A percentile compares a stretch with the other conserved stretches of the same genome.
Conservation (phyloP, 148 eudicot genomes). For the Silene conica region DNA sequence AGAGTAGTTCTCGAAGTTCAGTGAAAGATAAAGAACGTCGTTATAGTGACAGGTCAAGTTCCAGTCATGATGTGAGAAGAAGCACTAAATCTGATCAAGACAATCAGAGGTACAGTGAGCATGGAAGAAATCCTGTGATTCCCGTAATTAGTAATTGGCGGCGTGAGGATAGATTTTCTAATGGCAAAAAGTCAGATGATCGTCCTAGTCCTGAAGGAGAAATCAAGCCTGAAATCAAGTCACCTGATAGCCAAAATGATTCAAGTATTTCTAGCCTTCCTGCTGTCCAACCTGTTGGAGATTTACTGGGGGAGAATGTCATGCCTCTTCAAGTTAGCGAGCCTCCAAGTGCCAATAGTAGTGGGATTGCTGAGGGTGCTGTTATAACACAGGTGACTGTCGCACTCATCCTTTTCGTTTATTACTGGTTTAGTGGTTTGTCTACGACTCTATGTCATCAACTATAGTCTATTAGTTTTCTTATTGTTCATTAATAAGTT, state of each 20-base stretch:
- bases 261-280: conserved; percentile 55
- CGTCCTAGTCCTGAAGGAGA: conserved; percentile 53
- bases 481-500: neutral
- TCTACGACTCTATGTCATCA: neutral
- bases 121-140: conserved; percentile 51
- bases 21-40: conserved; percentile 66
- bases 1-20: conserved; percentile 73
- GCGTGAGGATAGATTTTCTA: conserved; percentile 83
- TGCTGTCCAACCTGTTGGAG: conserved; percentile 66
- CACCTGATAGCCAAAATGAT: conserved; percentile 68
- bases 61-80: conserved; percentile 52
- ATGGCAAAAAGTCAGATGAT: conserved; percentile 66
- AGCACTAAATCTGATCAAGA: conserved; percentile 75
- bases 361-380: conserved; percentile 42
- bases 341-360: conserved; percentile 69
- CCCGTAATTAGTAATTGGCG: conserved; percentile 60
- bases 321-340: conserved; percentile 68
- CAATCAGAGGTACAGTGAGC: conserved; percentile 44
- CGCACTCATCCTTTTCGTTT: neutral
- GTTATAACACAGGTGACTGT: conserved; percentile 56
- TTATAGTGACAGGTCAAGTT: conserved; percentile 59
- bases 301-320: conserved; percentile 74
- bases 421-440: neutral
- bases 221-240: conserved; percentile 53
- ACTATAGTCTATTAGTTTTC: neutral